These are phyloP conservation scores for Botryosphaeria dothidea DNA, from an alignment of 2,329 filamentous ascomycete species.

Conservation along the genomic window DNA sequence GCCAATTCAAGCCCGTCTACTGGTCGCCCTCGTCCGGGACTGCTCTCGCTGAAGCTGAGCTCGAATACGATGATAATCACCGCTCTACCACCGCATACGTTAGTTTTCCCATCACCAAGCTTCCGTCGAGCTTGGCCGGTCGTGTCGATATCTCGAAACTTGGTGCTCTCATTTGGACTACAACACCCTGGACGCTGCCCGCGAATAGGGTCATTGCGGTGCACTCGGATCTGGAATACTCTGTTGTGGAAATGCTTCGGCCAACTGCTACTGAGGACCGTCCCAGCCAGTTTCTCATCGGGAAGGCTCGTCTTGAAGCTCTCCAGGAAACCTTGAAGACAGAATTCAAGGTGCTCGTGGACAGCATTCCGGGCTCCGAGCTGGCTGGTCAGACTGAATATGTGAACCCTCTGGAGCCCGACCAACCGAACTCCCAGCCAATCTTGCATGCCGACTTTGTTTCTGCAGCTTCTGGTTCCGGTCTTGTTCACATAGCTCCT, in stretches of 20 bases:
- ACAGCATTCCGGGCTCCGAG: constrained; percentile 63
- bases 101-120: constrained; percentile 67
- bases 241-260: constrained; percentile 54
- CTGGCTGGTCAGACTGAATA: constrained; percentile 56
- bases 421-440: constrained; percentile 59
- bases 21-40: constrained; percentile 81
- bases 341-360: constrained; percentile 51
- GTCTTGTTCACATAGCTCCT: constrained; percentile 91
- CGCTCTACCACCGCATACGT: constrained; percentile 75
- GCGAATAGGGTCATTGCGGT: constrained; percentile 90
- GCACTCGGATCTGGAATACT: constrained; percentile 72
- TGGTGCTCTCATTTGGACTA: constrained; percentile 95
- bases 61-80: constrained; percentile 80
- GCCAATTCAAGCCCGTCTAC: constrained; percentile 79
- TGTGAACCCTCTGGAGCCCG: constrained; percentile 65
- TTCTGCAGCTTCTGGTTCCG: constrained; percentile 84
- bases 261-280: constrained; percentile 29
- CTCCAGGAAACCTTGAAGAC: constrained; percentile 34
- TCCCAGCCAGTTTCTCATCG: constrained; percentile 64
- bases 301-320: constrained; percentile 67
- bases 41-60: constrained; percentile 79
- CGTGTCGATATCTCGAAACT: constrained; percentile 45
- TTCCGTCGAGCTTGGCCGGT: constrained; percentile 37
- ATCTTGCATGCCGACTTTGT: constrained; percentile 88
- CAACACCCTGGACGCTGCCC: constrained; percentile 94